Evolutionary conservation across 2,329 filamentous ascomycete genomes (phyloP), one percentile per base, ranked within the genome.

Genomic region (Pyrenophora seminiperda): DNA sequence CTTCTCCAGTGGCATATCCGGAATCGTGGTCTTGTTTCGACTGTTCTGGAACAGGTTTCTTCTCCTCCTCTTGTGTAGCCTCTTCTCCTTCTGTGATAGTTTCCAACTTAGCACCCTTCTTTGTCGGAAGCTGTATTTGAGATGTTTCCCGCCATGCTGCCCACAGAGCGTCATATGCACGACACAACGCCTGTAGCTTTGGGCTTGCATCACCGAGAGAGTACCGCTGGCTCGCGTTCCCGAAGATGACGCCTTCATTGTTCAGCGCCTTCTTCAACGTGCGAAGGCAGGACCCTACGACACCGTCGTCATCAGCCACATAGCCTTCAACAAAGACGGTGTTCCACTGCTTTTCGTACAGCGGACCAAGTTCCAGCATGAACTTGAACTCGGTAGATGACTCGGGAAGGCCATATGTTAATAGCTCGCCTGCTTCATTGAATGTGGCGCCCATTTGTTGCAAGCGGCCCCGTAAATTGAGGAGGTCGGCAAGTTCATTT

Each of bases 311-410:
- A 4, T 9, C 2, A 13, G 36, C 22, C 9, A 17, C 27, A 13
- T 38, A 31, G 9, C 11, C 24, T 1, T 32, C 24, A 9, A 22
- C 18, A 17, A 59, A 58, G 24, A 49, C 49, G 7, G 11, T 7
- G 2, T 30, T 36, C 53, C 53, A 61, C 13, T 53, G 46, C 7
- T 47, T 37, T 9, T 56, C 47, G 20, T 60, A 60, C 18, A 50
- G 22, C 0, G 41, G 22, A 9, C 54, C 54, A 6, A 56, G 30
- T 13, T 32, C 33, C 2, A 60, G 29, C 57, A 60, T 51, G 5
- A 47, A 32, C 18, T 50, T 36, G 10, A 58, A 46, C 1, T 58
- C 57, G 1, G 15, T 5, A 7, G 42, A 13, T 5, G 30, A 10
- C 1, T n/a, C 19, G 7, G 54, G 57, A 7, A 52, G 27, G 1